Evolutionary conservation across 2,329 filamentous ascomycete species (phyloP).

Genomic region (Cladorrhinum sp.): DNA sequence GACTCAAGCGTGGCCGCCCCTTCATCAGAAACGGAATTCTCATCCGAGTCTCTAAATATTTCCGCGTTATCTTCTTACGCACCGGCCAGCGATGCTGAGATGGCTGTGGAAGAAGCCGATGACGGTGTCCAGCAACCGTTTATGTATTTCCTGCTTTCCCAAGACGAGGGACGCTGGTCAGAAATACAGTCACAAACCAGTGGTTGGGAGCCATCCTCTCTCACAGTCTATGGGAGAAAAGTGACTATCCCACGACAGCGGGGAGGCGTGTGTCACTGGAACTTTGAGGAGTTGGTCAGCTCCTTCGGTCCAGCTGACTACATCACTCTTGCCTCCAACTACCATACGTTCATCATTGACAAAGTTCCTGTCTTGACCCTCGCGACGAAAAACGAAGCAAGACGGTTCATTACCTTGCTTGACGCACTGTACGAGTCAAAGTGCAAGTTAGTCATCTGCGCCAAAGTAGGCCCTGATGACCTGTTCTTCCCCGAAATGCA

Average conservation of each 20-base stretch:
- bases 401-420: constrained; percentile 75
- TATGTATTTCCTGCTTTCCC: constrained; percentile 26
- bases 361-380: constrained; percentile 65
- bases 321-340: constrained; percentile 74
- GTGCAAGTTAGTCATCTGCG: constrained; percentile 70
- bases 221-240: constrained; percentile 61
- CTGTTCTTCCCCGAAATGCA: constrained; percentile 72
- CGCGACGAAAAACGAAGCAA: constrained; percentile 74
- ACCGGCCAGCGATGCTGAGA: background rate
- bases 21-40: background rate
- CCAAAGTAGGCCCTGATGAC: constrained; percentile 65
- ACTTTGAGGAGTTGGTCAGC: constrained; percentile 66
- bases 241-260: constrained; percentile 58
- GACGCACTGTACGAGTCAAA: constrained; percentile 80
- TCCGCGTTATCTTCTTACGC: background rate
- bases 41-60: background rate
- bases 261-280: constrained; percentile 60
- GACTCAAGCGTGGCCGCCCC: background rate
- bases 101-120: constrained; percentile 19
- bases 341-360: constrained; percentile 74
- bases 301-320: constrained; percentile 77
- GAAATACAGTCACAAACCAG: background rate
- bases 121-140: constrained; percentile 16
- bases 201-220: constrained; percentile 41
- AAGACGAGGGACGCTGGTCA: constrained; percentile 31